These are phyloP conservation scores for Dioscorea alata DNA, from an alignment of 106 monocot species.

Conservation along the genomic window DNA sequence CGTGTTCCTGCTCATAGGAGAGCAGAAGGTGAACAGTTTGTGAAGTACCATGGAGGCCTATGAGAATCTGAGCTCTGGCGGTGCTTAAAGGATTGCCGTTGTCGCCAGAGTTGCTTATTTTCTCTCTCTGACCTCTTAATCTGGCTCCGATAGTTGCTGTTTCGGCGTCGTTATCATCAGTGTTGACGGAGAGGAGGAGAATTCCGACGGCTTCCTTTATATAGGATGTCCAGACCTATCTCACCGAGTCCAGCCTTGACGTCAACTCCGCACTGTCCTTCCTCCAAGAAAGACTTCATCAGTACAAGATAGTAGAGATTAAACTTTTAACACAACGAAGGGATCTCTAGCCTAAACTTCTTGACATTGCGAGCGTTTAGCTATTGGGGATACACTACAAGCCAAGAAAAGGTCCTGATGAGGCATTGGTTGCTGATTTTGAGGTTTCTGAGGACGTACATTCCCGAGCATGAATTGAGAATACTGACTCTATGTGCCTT, in stretches of 20 bases:
- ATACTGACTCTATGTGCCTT: slow-evolving; percentile 72
- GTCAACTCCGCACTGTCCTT: slow-evolving; percentile 80
- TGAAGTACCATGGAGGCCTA: slow-evolving; percentile 16
- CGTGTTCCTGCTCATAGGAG: too few relatives aligned
- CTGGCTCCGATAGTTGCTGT: slow-evolving; percentile 1
- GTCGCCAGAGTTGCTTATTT: neutral
- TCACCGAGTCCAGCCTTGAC: slow-evolving; percentile 63
- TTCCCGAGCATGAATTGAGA: slow-evolving; percentile 67
- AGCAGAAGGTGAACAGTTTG: slow-evolving; percentile 39
- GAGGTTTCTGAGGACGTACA: slow-evolving; percentile 96
- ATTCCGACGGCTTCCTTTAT: slow-evolving; percentile 91
- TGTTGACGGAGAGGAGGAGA: slow-evolving; percentile 63
- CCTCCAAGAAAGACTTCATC: slow-evolving; percentile 95
- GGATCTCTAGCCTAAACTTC: slow-evolving; percentile 97
- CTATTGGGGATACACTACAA: slow-evolving; percentile 81
- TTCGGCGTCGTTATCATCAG: slow-evolving; percentile 19
- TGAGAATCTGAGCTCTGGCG: neutral
- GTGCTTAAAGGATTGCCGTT: neutral
- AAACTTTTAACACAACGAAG: slow-evolving; percentile 96
- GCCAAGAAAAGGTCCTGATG: slow-evolving; percentile 81
- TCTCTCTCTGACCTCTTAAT: neutral
- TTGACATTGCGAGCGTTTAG: slow-evolving; percentile 89
- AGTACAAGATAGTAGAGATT: slow-evolving; percentile 93
- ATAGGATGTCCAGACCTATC: slow-evolving; percentile 89
- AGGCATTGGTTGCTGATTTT: slow-evolving; percentile 85